These are phyloP conservation scores for Xylaria multiplex DNA, from an alignment of 2,329 filamentous ascomycete species.

Conservation along the genomic window DNA sequence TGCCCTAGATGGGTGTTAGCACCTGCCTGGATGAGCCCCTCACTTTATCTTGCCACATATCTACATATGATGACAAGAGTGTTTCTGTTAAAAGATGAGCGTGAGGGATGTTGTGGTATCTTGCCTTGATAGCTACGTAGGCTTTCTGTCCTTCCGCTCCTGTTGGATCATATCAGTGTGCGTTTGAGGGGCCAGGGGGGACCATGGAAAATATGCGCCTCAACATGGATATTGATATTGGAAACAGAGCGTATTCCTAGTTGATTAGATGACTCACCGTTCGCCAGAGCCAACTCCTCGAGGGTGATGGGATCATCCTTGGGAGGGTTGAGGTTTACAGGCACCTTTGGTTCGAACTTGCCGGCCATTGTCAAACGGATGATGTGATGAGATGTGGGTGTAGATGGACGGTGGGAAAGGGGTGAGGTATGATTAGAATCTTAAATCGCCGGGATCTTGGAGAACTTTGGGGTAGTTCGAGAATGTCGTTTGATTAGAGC, in stretches of 20 bases:
- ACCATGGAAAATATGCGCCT: neutral
- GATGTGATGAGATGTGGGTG: slow-evolving; percentile 10
- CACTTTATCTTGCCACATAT: neutral
- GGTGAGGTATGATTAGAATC: neutral
- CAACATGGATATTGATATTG: neutral
- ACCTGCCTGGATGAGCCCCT: neutral
- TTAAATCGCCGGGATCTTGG: neutral
- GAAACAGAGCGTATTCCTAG: neutral
- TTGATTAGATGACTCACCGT: slow-evolving; percentile 69
- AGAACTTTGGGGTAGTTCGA: neutral
- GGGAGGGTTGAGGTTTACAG: slow-evolving; percentile 80
- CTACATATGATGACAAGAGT: slow-evolving; percentile 1
- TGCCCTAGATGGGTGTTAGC: slow-evolving; percentile 67
- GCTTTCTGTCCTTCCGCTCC: slow-evolving; percentile 72
- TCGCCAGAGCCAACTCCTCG: slow-evolving; percentile 81
- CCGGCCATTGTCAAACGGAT: slow-evolving; percentile 59
- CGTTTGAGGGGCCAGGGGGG: neutral
- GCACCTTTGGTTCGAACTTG: slow-evolving; percentile 81
- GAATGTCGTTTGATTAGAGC: slow-evolving; percentile 8
- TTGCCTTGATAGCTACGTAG: slow-evolving; percentile 76
- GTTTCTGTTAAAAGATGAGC: slow-evolving; percentile 48
- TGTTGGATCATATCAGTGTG: slow-evolving; percentile 48
- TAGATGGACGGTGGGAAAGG: neutral
- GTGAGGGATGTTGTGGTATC: slow-evolving; percentile 11
- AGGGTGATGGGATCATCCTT: slow-evolving; percentile 87